A percentile compares a stretch with the other conserved stretches of the same genome.
These are phyloP conservation scores for Rhizopus stolonifer DNA, from an alignment of 371 early-diverging fungal genomes.

Conservation along the genomic window DNA sequence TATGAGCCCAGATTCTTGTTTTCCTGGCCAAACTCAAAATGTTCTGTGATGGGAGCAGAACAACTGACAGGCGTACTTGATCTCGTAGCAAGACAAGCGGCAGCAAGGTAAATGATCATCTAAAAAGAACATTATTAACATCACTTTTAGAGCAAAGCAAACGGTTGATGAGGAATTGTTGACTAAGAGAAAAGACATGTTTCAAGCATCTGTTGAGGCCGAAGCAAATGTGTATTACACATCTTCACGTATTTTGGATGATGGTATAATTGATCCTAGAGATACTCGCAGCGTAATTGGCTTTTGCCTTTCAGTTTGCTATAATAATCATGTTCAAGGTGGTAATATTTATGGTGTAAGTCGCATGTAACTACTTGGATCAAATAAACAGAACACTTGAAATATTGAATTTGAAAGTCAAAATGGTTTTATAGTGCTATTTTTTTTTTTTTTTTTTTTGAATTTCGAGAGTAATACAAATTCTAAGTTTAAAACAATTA, in stretches of 20 bases:
- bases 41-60: constrained; percentile 79
- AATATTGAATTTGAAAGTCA: too few species aligned
- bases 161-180: constrained; percentile 64
- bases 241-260: constrained; percentile 66
- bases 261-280: constrained; percentile 70
- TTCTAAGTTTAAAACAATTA: too few species aligned
- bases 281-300: constrained; percentile 65
- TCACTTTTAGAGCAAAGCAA: constrained; percentile 35
- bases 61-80: constrained; percentile 74
- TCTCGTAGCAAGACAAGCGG: constrained; percentile 69
- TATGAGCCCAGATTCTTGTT: constrained; percentile 77
- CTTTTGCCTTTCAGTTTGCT: constrained; percentile 60
- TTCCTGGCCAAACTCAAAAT: constrained; percentile 76
- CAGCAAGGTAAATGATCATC: constrained; percentile 45
- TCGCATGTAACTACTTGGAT: constrained; percentile 75
- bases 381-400: too few species aligned
- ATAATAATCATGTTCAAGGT: constrained; percentile 61
- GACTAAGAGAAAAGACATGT: constrained; percentile 53
- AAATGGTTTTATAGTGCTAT: too few species aligned
- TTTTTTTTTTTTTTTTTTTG: too few species aligned
- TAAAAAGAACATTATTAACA: constrained; percentile 2
- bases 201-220: constrained; percentile 64
- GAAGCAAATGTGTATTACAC: constrained; percentile 77
- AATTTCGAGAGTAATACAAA: too few species aligned
- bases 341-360: constrained; percentile 72